These are phyloP conservation scores for Lipomyces sp. DNA, from an alignment of 805 yeast species.

Conservation along the genomic window DNA sequence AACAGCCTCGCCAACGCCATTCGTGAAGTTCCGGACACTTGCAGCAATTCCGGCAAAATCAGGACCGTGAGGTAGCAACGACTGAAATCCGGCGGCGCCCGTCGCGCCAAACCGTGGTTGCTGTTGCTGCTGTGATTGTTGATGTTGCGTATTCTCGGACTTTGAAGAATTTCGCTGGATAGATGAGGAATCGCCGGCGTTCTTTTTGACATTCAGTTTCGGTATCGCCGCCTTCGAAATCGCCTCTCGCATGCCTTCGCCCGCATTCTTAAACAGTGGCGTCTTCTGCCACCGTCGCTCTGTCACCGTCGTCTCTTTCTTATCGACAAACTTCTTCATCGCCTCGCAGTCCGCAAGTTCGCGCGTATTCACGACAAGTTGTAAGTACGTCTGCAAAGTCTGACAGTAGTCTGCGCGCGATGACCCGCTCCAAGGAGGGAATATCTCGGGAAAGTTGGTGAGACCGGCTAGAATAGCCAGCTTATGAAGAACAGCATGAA, in stretches of 20 bases:
- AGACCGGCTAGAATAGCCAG: conserved; percentile 30
- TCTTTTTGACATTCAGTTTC: conserved; percentile 2
- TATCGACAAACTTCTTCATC: conserved; percentile 30
- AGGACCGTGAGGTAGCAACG: conserved; percentile 8
- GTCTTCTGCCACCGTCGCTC: conserved; percentile 24
- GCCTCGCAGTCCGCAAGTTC: conserved; percentile 31
- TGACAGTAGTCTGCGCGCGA: conserved; percentile 26
- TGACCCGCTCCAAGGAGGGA: conserved; percentile 26
- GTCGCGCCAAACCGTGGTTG: neutral
- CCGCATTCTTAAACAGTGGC: conserved; percentile 23
- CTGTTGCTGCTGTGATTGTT: too few relatives aligned
- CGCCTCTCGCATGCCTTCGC: conserved; percentile 27
- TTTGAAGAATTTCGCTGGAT: too few relatives aligned
- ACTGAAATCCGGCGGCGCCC: neutral
- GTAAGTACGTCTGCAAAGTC: conserved; percentile 25
- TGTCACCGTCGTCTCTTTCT: conserved; percentile 24
- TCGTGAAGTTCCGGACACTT: conserved; percentile 18
- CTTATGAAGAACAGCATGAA: conserved; percentile 27
- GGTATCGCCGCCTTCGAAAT: conserved; percentile 24
- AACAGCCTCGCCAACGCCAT: conserved; percentile 1
- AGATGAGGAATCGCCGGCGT: too few relatives aligned
- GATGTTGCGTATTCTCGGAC: too few relatives aligned
- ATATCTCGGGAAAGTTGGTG: conserved; percentile 26
- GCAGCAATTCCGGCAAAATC: conserved; percentile 22
- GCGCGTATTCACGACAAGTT: conserved; percentile 28